phyloP scores from a whole-genome alignment of 2,329 filamentous ascomycete genomes.

The Coniochaeta sp. region DNA sequence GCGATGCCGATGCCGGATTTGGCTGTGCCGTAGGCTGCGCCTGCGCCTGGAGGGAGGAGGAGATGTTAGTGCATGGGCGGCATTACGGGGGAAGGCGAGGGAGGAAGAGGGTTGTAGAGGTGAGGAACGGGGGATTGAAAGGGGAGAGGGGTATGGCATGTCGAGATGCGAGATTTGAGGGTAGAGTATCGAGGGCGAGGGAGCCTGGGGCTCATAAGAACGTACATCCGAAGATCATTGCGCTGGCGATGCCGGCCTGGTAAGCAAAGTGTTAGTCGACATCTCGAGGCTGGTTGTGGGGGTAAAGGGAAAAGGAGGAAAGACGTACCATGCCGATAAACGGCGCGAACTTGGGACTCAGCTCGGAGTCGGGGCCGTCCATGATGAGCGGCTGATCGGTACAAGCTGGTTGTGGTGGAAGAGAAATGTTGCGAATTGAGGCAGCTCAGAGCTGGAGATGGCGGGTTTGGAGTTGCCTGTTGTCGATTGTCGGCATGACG shows the following conservation, averaged over 20 bases:
- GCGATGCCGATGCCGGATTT: constrained; percentile 86
- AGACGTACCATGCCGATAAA: constrained; percentile 78
- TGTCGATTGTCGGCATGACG: background rate
- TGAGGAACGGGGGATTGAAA: background rate
- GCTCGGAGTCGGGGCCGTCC: constrained; percentile 43
- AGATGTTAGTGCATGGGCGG: constrained; percentile 11
- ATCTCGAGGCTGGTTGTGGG: background rate
- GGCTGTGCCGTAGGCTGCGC: constrained; percentile 80
- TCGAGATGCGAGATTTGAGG: constrained; percentile 10
- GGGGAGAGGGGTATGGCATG: constrained; percentile 7
- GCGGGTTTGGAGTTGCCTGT: background rate
- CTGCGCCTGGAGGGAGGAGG: constrained; percentile 45
- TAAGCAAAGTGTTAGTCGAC: constrained; percentile 12
- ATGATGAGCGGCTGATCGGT: constrained; percentile 23
- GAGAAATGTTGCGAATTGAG: background rate
- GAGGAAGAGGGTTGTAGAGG: constrained; percentile 12
- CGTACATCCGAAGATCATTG: constrained; percentile 82
- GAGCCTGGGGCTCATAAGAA: too few relatives aligned
- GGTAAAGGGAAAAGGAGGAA: background rate
- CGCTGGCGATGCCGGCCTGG: constrained; percentile 69
- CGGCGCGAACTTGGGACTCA: constrained; percentile 74
- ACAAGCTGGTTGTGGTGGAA: background rate
- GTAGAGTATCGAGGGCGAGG: too few relatives aligned
- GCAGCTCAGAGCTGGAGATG: background rate
- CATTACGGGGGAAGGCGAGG: constrained; percentile 7